These are phyloP conservation scores for Moricandia arvensis DNA, from an alignment of 345 rosid species.

Conservation along the genomic window DNA sequence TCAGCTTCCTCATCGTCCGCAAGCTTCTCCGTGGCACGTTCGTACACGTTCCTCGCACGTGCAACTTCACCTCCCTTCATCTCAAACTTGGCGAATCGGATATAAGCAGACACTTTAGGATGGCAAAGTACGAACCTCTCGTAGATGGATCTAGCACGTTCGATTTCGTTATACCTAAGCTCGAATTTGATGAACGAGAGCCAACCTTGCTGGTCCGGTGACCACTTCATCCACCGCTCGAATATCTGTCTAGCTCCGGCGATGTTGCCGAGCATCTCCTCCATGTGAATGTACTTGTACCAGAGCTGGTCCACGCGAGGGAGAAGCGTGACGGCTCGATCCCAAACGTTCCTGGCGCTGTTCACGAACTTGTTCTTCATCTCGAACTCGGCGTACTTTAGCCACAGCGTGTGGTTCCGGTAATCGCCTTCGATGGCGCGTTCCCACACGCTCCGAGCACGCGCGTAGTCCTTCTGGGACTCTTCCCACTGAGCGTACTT, in stretches of 20 bases:
- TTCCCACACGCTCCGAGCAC: slow-evolving; percentile 7
- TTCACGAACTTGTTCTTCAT: slow-evolving; percentile 16
- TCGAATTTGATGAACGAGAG: not conserved
- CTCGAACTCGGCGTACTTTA: slow-evolving; percentile 15
- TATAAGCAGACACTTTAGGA: not conserved
- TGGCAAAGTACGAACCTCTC: slow-evolving; percentile 7
- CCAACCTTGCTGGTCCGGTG: not conserved
- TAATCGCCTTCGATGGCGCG: not conserved
- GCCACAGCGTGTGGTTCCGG: not conserved
- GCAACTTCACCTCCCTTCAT: not conserved
- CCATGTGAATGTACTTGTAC: not conserved
- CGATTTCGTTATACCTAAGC: not conserved
- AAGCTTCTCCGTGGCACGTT: not conserved
- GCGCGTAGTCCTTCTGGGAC: slow-evolving; percentile 4
- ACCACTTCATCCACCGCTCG: slow-evolving; percentile 9
- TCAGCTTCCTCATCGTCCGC: not conserved
- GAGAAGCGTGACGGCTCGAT: not conserved
- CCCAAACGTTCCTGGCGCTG: not conserved
- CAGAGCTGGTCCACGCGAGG: slow-evolving; percentile 12
- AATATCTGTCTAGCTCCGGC: slow-evolving; percentile 4
- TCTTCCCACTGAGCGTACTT: not conserved
- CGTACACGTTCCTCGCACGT: not conserved
- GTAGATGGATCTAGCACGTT: not conserved
- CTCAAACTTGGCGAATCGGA: not conserved
- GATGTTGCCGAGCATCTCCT: not conserved